Evolutionary conservation across 352 stramenopile species (phyloP).

Genomic region (Phytopythium helicoides): DNA sequence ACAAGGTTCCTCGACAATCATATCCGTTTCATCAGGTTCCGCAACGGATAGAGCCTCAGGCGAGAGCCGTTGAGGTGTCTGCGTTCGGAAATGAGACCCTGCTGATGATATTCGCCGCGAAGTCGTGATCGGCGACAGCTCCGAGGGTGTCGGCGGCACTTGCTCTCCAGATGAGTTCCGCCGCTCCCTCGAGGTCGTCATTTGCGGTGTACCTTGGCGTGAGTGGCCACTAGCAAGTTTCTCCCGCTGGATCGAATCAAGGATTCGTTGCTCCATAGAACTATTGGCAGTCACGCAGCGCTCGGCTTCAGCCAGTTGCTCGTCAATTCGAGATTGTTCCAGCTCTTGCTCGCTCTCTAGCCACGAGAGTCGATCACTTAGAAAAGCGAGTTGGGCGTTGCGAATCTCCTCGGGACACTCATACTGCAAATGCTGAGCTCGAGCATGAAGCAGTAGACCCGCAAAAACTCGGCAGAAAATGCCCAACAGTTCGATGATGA

Average conservation of each 20-base stretch:
- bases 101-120: slow-evolving; percentile 4
- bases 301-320: slow-evolving; percentile 25
- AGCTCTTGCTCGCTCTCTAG: slow-evolving; percentile 31
- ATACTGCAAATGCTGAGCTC: slow-evolving; percentile 47
- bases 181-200: neutral
- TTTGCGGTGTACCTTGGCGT: neutral
- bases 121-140: neutral
- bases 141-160: neutral
- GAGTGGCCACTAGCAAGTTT: slow-evolving; percentile 4
- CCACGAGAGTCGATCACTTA: slow-evolving; percentile 38
- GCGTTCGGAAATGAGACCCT: neutral
- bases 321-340: slow-evolving; percentile 17
- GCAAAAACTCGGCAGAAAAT: slow-evolving; percentile 58
- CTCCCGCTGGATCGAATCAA: slow-evolving; percentile 25
- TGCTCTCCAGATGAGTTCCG: neutral
- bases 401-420: slow-evolving; percentile 47
- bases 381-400: slow-evolving; percentile 39
- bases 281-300: slow-evolving; percentile 9
- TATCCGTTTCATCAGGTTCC: neutral
- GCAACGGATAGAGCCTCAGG: neutral
- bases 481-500: slow-evolving; percentile 53
- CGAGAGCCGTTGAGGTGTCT: neutral
- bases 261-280: slow-evolving; percentile 32
- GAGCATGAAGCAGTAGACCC: slow-evolving; percentile 51
- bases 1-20: neutral